Conservation (phyloP, 2,329 filamentous ascomycete genomes). For the Monosporascus sp. region DNA sequence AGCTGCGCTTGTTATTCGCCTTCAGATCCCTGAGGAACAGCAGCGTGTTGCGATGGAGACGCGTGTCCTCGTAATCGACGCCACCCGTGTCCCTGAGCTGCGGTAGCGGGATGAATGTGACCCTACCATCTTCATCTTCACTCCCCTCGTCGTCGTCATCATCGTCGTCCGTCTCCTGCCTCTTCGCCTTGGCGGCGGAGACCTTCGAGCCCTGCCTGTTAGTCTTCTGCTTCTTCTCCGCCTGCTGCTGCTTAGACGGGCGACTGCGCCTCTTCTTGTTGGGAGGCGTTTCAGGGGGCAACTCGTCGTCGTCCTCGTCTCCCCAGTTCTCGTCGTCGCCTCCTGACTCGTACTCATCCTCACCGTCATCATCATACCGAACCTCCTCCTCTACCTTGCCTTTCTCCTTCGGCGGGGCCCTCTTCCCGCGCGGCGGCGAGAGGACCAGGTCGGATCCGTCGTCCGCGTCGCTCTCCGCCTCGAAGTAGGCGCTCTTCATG, state of each 20-base stretch:
- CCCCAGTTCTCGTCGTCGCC: slow-evolving; percentile 26
- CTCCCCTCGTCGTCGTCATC: slow-evolving; percentile 32
- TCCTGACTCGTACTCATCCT: slow-evolving; percentile 15
- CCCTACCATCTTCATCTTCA: slow-evolving; percentile 28
- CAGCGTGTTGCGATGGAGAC: slow-evolving; percentile 53
- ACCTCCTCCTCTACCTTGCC: slow-evolving; percentile 10
- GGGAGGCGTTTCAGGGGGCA: slow-evolving; percentile 7
- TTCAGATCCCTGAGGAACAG: slow-evolving; percentile 55
- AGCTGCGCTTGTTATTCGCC: slow-evolving; percentile 53
- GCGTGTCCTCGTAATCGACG: slow-evolving; percentile 46
- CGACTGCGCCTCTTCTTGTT: slow-evolving; percentile 16
- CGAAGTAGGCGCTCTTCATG: slow-evolving; percentile 50
- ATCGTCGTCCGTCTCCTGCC: slow-evolving; percentile 19
- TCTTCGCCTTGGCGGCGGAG: slow-evolving; percentile 28
- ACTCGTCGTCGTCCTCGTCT: slow-evolving; percentile 13
- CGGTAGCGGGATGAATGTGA: slow-evolving; percentile 38
- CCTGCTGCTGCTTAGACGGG: slow-evolving; percentile 7
- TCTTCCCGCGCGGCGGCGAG: slow-evolving; percentile 13
- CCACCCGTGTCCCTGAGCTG: slow-evolving; percentile 36
- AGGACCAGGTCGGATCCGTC: slow-evolving; percentile 11
- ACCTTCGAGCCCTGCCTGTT: slow-evolving; percentile 13
- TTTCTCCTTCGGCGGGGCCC: slow-evolving; percentile 4
- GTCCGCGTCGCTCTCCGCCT: slow-evolving; percentile 25
- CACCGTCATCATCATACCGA: slow-evolving; percentile 8
- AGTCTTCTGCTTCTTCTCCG: slow-evolving; percentile 1